phyloP scores from a whole-genome alignment of 495 filamentous ascomycete species.

The Choiromyces venosus region DNA sequence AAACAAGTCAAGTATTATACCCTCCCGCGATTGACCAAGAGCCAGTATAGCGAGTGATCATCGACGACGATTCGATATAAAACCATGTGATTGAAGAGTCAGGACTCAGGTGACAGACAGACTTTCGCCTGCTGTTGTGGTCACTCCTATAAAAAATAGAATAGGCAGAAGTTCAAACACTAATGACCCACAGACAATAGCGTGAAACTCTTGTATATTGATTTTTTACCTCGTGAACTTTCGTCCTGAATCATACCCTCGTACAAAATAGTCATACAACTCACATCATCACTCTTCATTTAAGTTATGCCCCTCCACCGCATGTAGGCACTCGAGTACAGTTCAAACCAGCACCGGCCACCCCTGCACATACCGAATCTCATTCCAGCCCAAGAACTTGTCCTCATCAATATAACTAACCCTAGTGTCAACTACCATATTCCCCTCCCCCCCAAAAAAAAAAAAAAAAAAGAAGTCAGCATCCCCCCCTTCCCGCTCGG shows the following conservation, averaged over 20 bases:
- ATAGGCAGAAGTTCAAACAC: not conserved
- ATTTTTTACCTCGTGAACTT: not conserved
- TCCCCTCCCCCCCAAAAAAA: no score
- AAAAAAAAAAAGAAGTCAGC: no score
- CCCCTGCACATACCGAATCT: conserved; percentile 46
- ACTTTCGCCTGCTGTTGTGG: not conserved
- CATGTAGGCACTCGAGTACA: no score
- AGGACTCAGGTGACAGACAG: not conserved
- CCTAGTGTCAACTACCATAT: conserved; percentile 48
- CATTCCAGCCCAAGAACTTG: conserved; percentile 49
- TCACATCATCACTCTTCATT: no score
- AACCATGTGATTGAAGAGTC: not conserved
- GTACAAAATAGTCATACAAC: not conserved
- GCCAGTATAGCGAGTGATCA: not conserved
- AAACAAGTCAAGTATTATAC: not conserved
- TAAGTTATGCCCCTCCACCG: not conserved
- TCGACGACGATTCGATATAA: not conserved
- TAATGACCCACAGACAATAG: no score
- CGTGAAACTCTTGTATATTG: not conserved
- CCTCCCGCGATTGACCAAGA: not conserved
- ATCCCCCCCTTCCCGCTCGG: not conserved
- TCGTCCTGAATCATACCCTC: not conserved
- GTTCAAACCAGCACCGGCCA: conserved; percentile 45
- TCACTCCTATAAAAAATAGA: not conserved
- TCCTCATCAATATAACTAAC: conserved; percentile 47